Base-by-base conservation (phyloP, 2,329 filamentous ascomycete species). In the Trematosphaeria pertusa region DNA sequence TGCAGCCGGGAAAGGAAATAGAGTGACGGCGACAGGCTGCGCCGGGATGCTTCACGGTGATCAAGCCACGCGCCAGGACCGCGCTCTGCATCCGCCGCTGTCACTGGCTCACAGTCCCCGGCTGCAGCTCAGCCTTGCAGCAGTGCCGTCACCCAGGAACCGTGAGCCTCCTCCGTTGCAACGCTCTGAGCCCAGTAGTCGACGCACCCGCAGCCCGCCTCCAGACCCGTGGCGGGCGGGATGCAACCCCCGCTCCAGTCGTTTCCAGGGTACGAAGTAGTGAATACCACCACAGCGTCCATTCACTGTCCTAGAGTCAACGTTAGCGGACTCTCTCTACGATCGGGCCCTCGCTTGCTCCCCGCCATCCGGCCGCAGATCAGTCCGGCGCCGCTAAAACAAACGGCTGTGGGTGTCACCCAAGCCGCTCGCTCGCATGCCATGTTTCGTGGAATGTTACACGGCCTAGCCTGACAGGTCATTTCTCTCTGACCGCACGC, bases 371-470 rank as follows among this genome's bases (percentile, higher is more conserved):
- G 49, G 44, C 43, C 36, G 60, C 52, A 45, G 56, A 60, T 60
- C 54, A 42, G 34, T 21, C 45, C 42, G 37, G 7, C 39, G 34
- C 46, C 56, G 58, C 64, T 62, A 68, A 63, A 58, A 64, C 58
- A 61, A 67, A 68, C 64, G 64, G 64, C 61, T 67, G 65, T 61
- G n/a, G n/a, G n/a, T n/a, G n/a, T n/a, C 59, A 65, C 61, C 58
- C 56, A 54, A 50, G 50, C 50, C 56, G n/a, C n/a, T n/a, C n/a
- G n/a, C n/a, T n/a, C n/a, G n/a, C n/a, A n/a, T n/a, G n/a, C 38
- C 53, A 57, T 59, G 59, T 59, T 63, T 59, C 44, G 60, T 62
- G 52, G 45, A 46, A 64, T 52, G 24, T 28, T 28, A 28, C 24
- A 28, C 24, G 24, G 24, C 24, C 24, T 28, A 8, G 12, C 8